Base-by-base conservation (phyloP, 164 flowering plant genomes). In the Berberis vulgaris region DNA sequence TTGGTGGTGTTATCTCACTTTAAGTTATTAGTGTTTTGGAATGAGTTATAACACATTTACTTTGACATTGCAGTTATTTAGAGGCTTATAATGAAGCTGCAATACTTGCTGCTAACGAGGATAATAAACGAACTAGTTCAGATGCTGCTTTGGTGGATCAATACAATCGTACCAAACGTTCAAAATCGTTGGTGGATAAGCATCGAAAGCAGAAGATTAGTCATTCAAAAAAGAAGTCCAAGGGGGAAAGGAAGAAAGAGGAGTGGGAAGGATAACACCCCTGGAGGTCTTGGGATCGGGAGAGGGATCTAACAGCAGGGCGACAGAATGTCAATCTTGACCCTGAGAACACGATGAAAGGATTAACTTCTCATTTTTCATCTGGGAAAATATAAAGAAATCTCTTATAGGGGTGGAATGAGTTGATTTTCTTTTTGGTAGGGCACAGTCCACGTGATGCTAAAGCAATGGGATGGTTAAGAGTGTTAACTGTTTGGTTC, bases 271-370 rank as follows among this genome's bases (percentile, higher is more conserved):
- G 87, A 54, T 71, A 86, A 41, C 98, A 94, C 65, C 97, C 97
- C 45, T 88, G 97, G 98, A 94, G 87, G 69, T 88, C 91, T 59
- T 94, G 98, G 98, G 97, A 90, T 65, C 90, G 97, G 3, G 97
- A 93, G 76, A 90, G 80, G 70, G 98, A 93, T 76, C 74, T 90
- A 73, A 77, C 78, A 2, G 97, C 92, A 1, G 98, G 96, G 43
- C 79, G 97, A 69, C 84, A 88, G 65, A 83, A 54, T 42, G 81
- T 90, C 5, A 88, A 88, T 13, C 58, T 94, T 0, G 86, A 88
- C 63, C 40, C 85, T 0, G 84, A 88, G 40, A 68, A 72, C 69
- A 83, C 88, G 91, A 69, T 78, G 52, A 70, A 87, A 75, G 95
- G 93, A 43, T 71, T 94, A 69, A 2, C 92, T 75, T 88, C 93